Conservation (phyloP, 2,329 filamentous ascomycete genomes). For the Nothomitra cinnamomea region DNA sequence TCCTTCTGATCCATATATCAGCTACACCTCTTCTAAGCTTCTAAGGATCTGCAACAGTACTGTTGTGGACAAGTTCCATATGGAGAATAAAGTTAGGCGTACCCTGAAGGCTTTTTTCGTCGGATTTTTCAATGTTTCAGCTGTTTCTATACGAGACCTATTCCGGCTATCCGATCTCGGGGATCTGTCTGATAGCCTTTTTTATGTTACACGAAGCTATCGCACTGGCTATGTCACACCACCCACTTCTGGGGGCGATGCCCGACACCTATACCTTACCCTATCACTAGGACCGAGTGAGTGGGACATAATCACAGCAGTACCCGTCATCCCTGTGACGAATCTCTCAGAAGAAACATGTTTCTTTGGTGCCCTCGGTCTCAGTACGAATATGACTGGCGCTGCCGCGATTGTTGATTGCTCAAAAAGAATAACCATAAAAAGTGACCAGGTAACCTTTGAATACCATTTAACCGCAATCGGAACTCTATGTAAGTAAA, state of each 20-base stretch:
- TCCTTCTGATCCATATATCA: slow-evolving; percentile 54
- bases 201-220: slow-evolving; percentile 62
- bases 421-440: slow-evolving; percentile 41
- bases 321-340: slow-evolving; percentile 34
- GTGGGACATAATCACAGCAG: slow-evolving; percentile 70
- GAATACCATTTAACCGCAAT: slow-evolving; percentile 62
- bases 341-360: slow-evolving; percentile 18
- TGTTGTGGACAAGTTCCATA: slow-evolving; percentile 48
- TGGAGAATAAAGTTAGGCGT: slow-evolving; percentile 27
- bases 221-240: slow-evolving; percentile 43
- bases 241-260: slow-evolving; percentile 17
- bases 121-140: slow-evolving; percentile 68
- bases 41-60: slow-evolving; percentile 69
- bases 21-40: slow-evolving; percentile 54
- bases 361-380: slow-evolving; percentile 54
- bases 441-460: slow-evolving; percentile 37
- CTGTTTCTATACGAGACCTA: slow-evolving; percentile 46
- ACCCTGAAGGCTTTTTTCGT: slow-evolving; percentile 30
- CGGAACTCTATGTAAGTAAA: slow-evolving; percentile 48
- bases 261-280: neutral
- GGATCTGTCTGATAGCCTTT: slow-evolving; percentile 38
- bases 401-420: slow-evolving; percentile 55
- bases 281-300: slow-evolving; percentile 21
- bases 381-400: slow-evolving; percentile 81
- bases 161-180: slow-evolving; percentile 57